These are phyloP conservation scores for Mortierella antarctica DNA, from an alignment of 192 early-diverging fungal genomes.

Conservation along the genomic window DNA sequence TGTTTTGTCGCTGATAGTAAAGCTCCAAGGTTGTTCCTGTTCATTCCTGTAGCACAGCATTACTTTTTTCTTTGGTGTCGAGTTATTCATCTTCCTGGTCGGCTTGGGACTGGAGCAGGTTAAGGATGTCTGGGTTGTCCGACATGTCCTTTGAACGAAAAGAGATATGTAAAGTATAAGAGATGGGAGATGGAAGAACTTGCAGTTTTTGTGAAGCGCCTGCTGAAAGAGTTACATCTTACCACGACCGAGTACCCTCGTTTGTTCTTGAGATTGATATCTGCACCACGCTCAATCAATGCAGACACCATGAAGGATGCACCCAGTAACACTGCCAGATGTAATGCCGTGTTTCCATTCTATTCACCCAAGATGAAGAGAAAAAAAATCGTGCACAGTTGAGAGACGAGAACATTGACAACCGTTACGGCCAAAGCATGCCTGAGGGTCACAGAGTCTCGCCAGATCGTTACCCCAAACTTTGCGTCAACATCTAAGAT, in stretches of 20 bases:
- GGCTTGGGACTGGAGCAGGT: not conserved
- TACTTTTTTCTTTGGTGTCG: no score
- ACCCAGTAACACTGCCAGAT: constrained; percentile 74
- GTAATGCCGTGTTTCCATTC: constrained; percentile 78
- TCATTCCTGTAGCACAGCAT: no score
- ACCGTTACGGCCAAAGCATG: not conserved
- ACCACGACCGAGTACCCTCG: constrained; percentile 74
- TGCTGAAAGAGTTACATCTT: not conserved
- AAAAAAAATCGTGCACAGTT: not conserved
- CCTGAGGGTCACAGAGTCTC: not conserved
- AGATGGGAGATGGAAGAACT: not conserved
- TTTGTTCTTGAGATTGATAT: constrained; percentile 62
- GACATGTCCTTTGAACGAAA: constrained; percentile 17
- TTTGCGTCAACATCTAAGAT: constrained; percentile 66
- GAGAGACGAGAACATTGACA: not conserved
- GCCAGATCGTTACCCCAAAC: constrained; percentile 63
- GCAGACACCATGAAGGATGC: constrained; percentile 65
- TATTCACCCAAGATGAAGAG: constrained; percentile 13
- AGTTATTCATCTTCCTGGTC: not conserved
- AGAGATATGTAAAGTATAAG: not conserved
- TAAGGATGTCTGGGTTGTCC: constrained; percentile 28
- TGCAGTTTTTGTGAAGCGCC: not conserved
- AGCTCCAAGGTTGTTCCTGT: no score
- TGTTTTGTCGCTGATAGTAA: no score
- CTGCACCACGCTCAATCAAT: constrained; percentile 74